Percentiles rank a stretch among this genome's conserved stretches.
phyloP scores from a whole-genome alignment of 1,284 basidiomycete species.

The Ceratobasidium sp. region DNA sequence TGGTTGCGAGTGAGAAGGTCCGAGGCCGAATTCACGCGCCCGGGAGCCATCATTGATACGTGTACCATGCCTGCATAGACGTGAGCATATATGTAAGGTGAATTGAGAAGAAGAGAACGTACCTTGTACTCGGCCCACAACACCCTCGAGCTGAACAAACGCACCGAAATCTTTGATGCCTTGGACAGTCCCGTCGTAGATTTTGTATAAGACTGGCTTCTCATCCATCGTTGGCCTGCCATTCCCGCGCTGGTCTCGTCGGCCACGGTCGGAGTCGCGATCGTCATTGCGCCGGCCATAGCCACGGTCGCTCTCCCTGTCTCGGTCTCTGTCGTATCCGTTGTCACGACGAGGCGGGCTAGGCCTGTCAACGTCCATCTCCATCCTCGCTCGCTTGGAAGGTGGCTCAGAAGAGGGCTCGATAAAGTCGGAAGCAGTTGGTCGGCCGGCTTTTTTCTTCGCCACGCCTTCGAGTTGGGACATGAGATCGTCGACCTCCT shows the following conservation, averaged over 20 bases:
- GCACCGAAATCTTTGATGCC: conserved; percentile 95
- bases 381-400: conserved; percentile 66
- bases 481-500: conserved; percentile 89
- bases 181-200: conserved; percentile 89
- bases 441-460: conserved; percentile 61
- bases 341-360: conserved; percentile 52
- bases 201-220: conserved; percentile 90
- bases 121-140: conserved; percentile 90
- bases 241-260: conserved; percentile 48
- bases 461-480: conserved; percentile 75
- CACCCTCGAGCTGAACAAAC: conserved; percentile 89
- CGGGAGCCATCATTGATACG: conserved; percentile 85
- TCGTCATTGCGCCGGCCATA: conserved; percentile 57
- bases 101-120: conserved; percentile 50
- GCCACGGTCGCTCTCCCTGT: conserved; percentile 48
- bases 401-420: conserved; percentile 61
- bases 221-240: conserved; percentile 71
- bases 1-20: conserved; percentile 89
- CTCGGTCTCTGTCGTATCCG: conserved; percentile 57
- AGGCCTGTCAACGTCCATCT: conserved; percentile 59
- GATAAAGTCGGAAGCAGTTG: conserved; percentile 59
- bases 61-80: conserved; percentile 86
- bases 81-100: conserved; percentile 16
- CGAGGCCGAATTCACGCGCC: conserved; percentile 84
- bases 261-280: conserved; percentile 51